These are phyloP conservation scores for Lodderomyces elongisporus DNA, from an alignment of 1,139 yeast species.

Conservation along the genomic window DNA sequence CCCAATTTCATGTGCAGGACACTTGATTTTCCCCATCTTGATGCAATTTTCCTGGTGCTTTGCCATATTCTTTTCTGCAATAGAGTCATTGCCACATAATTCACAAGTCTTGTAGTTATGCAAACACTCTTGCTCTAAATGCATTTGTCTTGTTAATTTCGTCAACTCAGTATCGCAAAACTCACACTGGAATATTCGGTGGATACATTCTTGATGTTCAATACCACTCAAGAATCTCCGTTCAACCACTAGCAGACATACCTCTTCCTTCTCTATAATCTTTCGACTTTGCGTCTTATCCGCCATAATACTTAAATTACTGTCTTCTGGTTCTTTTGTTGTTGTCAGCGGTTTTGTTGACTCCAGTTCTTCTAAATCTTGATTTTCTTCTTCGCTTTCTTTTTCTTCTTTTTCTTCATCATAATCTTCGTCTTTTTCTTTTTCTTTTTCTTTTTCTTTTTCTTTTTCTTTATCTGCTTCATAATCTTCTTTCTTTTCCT, in stretches of 20 bases:
- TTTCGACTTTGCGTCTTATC: not conserved
- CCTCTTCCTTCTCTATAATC: constrained; percentile 4
- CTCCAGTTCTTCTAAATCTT: too few relatives aligned
- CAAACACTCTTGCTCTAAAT: constrained; percentile 36
- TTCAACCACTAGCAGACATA: constrained; percentile 12
- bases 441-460: constrained; percentile 8
- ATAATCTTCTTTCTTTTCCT: not conserved
- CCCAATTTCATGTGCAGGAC: constrained; percentile 41
- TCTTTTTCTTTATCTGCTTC: constrained; percentile 8
- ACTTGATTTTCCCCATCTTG: constrained; percentile 27
- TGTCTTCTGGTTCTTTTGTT: too few relatives aligned
- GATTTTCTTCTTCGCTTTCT: not conserved
- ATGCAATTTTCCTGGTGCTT: constrained; percentile 35
- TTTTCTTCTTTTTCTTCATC: not conserved
- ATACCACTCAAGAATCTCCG: constrained; percentile 10
- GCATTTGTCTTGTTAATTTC: constrained; percentile 26
- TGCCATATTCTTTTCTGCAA: constrained; percentile 28
- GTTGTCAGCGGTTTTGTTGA: too few relatives aligned
- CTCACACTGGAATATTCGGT: constrained; percentile 31
- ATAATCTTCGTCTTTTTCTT: constrained; percentile 5
- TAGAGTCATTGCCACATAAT: constrained; percentile 37
- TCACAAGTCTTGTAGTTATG: constrained; percentile 38
- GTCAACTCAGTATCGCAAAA: constrained; percentile 35
- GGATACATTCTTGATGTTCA: constrained; percentile 25
- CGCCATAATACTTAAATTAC: too few relatives aligned